Base-by-base conservation (phyloP, 2,329 filamentous ascomycete species). In the Botrytis elliptica region DNA sequence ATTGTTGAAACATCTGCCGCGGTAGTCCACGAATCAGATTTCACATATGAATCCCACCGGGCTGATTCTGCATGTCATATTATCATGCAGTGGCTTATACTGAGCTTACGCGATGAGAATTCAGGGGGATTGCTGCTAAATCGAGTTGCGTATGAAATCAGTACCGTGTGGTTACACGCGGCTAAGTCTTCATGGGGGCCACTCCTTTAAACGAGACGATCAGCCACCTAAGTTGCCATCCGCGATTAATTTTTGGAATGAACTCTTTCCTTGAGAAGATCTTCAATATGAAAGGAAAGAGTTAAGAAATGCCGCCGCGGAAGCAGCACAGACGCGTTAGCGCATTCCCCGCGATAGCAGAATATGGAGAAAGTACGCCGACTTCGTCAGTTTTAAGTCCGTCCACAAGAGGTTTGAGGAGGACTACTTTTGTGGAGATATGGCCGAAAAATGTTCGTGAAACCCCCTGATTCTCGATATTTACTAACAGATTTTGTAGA, bases 81-180 rank as follows among this genome's bases (percentile, higher is more conserved):
- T 7, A 60, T 70, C 12, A 60, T 70, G 29, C 57, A 38, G 40
- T 52, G 57, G 52, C n/a, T 55, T 55, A 29, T 55, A 7, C 3
- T 55, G 25, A 55, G 57, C 52, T 70, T 36, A 62, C 46, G 16
- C 33, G 33, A 16, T 2, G 12, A 40, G 16, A 20, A 18, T 20
- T 14, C 40, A 70, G 68, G 68, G 68, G 68, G 42, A 63, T 71
- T 52, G n/a, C 33, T 46, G 59, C 57, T 71, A 52, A 71, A 71
- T 63, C 40, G 18, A 63, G 57, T 20, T 33, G n/a, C 40, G 52
- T 55, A 8, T 55, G 52, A 55, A 29, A 55, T 55, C 52, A 6
- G 40, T 46, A 36, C 29, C 40, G n/a, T 40, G 40, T 62, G 38
- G 55, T 62, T 71, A 63, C 57, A 71, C 22, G 57, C 42, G 69